Evolutionary conservation across 805 yeast genomes (phyloP).

Genomic region (Teunomyces tritomae): DNA sequence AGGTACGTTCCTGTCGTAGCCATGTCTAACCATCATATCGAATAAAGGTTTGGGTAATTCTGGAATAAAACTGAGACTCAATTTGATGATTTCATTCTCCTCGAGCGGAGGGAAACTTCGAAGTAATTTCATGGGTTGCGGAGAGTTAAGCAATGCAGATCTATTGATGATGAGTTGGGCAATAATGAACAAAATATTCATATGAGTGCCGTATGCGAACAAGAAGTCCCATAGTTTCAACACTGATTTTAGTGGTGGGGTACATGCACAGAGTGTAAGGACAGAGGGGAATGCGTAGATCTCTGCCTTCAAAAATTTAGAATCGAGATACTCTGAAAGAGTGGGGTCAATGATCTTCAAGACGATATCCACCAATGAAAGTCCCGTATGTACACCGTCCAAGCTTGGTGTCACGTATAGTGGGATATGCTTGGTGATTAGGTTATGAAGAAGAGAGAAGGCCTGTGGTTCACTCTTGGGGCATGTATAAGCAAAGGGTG

Average conservation of each 20-base stretch:
- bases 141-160: conserved; percentile 53
- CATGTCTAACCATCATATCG: conserved; percentile 60
- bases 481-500: conserved; percentile 75
- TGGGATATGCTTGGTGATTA: conserved; percentile 67
- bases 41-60: conserved; percentile 67
- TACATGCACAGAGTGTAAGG: conserved; percentile 81
- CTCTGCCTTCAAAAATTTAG: conserved; percentile 74
- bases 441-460: conserved; percentile 61
- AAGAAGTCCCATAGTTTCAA: conserved; percentile 84
- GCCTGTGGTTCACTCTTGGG: conserved; percentile 82
- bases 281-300: conserved; percentile 85
- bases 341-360: conserved; percentile 71
- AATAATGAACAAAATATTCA: conserved; percentile 79
- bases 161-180: conserved; percentile 78
- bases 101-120: conserved; percentile 71
- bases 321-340: conserved; percentile 54
- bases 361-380: conserved; percentile 68
- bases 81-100: conserved; percentile 70
- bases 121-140: conserved; percentile 71
- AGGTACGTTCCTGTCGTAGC: conserved; percentile 49
- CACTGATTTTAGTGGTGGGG: conserved; percentile 77
- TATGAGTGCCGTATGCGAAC: conserved; percentile 86
- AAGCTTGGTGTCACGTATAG: conserved; percentile 73
- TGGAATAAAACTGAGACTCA: conserved; percentile 77
- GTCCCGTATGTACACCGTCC: conserved; percentile 79